phyloP scores from a whole-genome alignment of 1,284 basidiomycete species.

The Tilletiopsis washingtonensis region DNA sequence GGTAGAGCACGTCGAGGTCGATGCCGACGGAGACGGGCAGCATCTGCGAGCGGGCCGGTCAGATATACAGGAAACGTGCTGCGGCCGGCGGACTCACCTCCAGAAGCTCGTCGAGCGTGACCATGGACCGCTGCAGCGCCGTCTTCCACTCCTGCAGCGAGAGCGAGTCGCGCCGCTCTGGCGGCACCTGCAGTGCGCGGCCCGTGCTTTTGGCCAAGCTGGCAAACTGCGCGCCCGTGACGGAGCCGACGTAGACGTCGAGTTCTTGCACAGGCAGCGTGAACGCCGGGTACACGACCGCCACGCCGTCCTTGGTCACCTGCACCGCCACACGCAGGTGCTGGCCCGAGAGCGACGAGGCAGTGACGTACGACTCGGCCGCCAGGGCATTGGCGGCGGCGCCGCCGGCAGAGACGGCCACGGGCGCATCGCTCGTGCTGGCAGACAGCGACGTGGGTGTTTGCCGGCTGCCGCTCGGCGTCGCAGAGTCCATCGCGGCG shows the following conservation, averaged over 20 bases:
- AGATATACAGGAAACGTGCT: conserved; percentile 6
- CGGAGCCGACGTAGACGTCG: conserved; percentile 72
- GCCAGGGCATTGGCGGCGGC: conserved; percentile 9
- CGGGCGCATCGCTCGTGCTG: not conserved
- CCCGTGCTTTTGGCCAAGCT: conserved; percentile 53
- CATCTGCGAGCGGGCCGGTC: no score
- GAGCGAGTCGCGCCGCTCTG: conserved; percentile 11
- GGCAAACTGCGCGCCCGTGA: conserved; percentile 72
- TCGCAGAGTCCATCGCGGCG: conserved; percentile 9
- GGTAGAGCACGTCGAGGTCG: conserved; percentile 41
- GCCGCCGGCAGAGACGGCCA: conserved; percentile 3
- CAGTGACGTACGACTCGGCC: conserved; percentile 56
- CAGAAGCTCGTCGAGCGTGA: conserved; percentile 34
- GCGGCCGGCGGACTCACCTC: no score
- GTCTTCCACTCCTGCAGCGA: conserved; percentile 28
- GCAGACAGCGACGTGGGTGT: not conserved
- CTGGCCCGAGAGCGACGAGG: conserved; percentile 77
- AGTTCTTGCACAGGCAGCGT: conserved; percentile 63
- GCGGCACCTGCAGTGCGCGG: conserved; percentile 13
- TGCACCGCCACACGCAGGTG: conserved; percentile 82
- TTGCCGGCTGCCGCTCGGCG: conserved; percentile 7
- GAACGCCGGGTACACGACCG: conserved; percentile 70
- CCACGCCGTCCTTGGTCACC: conserved; percentile 79
- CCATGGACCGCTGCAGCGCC: conserved; percentile 18
- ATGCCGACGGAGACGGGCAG: conserved; percentile 34